These are phyloP conservation scores for Pilobolus umbonatus DNA, from an alignment of 192 early-diverging fungal species.

Conservation along the genomic window DNA sequence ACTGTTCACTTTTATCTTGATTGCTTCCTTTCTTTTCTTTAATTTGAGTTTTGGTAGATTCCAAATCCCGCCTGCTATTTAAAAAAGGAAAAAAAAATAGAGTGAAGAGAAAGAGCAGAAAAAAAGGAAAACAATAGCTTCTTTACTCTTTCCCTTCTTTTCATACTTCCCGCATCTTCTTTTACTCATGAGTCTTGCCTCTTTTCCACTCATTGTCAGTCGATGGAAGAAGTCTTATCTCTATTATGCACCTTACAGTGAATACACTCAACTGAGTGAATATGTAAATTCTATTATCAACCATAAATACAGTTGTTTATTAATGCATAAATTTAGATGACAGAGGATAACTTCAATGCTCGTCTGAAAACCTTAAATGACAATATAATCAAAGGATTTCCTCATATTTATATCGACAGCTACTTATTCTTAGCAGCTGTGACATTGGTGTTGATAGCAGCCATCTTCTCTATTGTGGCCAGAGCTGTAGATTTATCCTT, in stretches of 20 bases:
- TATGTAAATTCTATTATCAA: slow-evolving; percentile 5
- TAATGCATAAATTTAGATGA: background rate
- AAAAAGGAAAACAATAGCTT: background rate
- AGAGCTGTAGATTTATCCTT: slow-evolving; percentile 23
- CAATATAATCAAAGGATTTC: background rate
- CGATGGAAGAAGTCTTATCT: slow-evolving; percentile 5
- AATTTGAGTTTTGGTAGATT: slow-evolving; percentile 11
- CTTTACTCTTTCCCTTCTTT: background rate
- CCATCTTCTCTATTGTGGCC: slow-evolving; percentile 18
- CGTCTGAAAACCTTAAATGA: slow-evolving; percentile 6
- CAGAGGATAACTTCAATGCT: slow-evolving; percentile 2
- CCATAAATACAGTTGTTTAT: background rate
- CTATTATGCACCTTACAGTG: background rate
- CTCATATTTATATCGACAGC: slow-evolving; percentile 9
- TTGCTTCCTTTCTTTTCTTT: slow-evolving; percentile 3
- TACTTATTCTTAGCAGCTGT: slow-evolving; percentile 13
- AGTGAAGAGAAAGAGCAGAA: background rate
- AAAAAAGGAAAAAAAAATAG: slow-evolving; percentile 1
- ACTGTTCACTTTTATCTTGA: no score
- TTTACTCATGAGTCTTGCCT: slow-evolving; percentile 1
- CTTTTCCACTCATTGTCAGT: slow-evolving; percentile 6
- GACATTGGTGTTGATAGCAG: slow-evolving; percentile 14
- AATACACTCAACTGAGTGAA: slow-evolving; percentile 3
- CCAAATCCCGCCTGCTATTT: background rate
- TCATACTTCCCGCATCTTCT: background rate